Percentiles rank a stretch among this genome's conserved stretches.
phyloP scores from a whole-genome alignment of 1,284 basidiomycete genomes.

The Ceratobasidium sp. region DNA sequence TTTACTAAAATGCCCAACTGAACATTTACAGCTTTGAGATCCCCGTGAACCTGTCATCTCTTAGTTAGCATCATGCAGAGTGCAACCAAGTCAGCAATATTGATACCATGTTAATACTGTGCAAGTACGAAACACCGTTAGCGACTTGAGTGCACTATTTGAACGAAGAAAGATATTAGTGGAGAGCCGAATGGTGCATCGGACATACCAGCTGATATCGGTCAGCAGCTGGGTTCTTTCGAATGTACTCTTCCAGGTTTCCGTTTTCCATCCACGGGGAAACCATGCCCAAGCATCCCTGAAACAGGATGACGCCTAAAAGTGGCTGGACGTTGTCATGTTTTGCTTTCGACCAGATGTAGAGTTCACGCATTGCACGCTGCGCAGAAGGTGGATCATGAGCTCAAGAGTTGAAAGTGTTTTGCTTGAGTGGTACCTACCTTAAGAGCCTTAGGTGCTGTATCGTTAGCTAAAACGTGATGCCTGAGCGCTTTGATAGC shows the following conservation, averaged over 20 bases:
- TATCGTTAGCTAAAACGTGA: background rate
- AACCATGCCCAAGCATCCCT: conserved; percentile 20
- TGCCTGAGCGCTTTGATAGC: conserved; percentile 9
- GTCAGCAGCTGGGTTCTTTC: background rate
- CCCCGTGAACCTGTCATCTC: conserved; percentile 9
- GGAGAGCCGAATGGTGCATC: background rate
- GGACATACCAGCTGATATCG: background rate
- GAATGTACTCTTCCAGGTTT: conserved; percentile 17
- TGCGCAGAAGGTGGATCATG: background rate
- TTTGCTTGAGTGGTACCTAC: no score
- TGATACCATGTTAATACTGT: conserved; percentile 13
- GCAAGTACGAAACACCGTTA: conserved; percentile 15
- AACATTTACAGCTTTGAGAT: conserved; percentile 22
- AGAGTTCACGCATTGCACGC: conserved; percentile 28
- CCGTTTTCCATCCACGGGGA: conserved; percentile 27
- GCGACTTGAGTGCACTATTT: conserved; percentile 7
- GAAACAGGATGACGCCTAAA: conserved; percentile 23
- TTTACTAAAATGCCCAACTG: no score
- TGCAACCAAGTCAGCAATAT: no score
- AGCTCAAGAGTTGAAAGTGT: no score
- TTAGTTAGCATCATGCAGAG: background rate
- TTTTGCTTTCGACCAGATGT: conserved; percentile 21
- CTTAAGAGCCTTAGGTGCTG: conserved; percentile 12
- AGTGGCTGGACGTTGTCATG: conserved; percentile 3
- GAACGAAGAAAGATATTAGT: background rate